Conservation (phyloP, 208 protist species). For the Acanthamoeba lugdunensis region DNA sequence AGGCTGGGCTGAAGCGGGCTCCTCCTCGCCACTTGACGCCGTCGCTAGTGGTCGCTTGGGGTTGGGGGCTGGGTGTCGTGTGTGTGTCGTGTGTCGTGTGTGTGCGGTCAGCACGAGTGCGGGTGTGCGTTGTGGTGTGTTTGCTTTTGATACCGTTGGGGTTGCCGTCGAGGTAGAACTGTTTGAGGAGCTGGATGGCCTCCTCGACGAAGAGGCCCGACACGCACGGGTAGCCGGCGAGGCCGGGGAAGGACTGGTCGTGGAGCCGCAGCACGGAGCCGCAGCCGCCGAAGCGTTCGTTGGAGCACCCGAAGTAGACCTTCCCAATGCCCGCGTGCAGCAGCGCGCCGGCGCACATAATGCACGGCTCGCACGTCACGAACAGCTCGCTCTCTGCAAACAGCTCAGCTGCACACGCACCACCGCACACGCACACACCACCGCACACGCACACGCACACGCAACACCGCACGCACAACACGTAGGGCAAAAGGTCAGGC, state of each 20-base stretch:
- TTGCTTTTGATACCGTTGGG: conserved; percentile 26
- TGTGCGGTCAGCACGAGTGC: not conserved
- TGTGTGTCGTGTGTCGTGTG: too few relatives aligned
- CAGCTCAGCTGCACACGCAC: not conserved
- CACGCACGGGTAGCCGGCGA: conserved; percentile 42
- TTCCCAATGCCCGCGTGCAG: conserved; percentile 82
- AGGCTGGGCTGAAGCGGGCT: too few relatives aligned
- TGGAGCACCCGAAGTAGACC: conserved; percentile 94
- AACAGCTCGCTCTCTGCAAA: conserved; percentile 91
- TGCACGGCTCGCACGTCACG: conserved; percentile 95
- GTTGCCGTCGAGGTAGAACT: conserved; percentile 68
- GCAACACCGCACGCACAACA: not conserved
- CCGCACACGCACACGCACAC: not conserved
- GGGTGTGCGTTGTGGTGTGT: not conserved
- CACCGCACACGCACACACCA: not conserved
- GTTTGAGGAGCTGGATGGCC: conserved; percentile 61
- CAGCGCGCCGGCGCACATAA: conserved; percentile 95
- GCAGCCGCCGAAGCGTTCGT: conserved; percentile 95
- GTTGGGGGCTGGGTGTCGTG: not conserved
- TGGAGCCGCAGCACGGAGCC: conserved; percentile 91
- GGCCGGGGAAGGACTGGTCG: not conserved
- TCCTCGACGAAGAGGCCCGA: conserved; percentile 63
- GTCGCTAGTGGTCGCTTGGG: not conserved
- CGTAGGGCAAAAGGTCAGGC: not conserved
- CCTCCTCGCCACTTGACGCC: not conserved